These are phyloP conservation scores for Penicillium sp. DNA, from an alignment of 2,329 filamentous ascomycete species.

Conservation along the genomic window DNA sequence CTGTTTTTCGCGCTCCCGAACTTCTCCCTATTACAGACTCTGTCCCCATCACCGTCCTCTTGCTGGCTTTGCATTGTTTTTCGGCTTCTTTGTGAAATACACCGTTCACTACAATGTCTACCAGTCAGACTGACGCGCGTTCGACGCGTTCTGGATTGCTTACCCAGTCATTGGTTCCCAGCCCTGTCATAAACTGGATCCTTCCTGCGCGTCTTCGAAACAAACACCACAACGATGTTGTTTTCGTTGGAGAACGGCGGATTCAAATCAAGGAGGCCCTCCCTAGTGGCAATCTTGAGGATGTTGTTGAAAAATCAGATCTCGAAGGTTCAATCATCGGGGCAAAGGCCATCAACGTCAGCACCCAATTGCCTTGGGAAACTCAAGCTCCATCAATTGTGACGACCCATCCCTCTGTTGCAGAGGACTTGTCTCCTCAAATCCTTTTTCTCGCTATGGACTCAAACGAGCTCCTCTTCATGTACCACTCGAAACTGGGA, in stretches of 20 bases:
- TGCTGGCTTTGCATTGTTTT: not conserved
- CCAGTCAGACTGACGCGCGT: not conserved
- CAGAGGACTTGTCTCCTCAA: slow-evolving; percentile 65
- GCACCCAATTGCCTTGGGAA: slow-evolving; percentile 42
- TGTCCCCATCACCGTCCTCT: not conserved
- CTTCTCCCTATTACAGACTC: not conserved
- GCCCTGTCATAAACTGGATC: slow-evolving; percentile 72
- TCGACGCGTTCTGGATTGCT: slow-evolving; percentile 60
- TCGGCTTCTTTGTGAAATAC: not conserved
- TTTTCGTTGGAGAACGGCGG: slow-evolving; percentile 79
- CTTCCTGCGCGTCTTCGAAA: slow-evolving; percentile 76
- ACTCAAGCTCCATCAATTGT: slow-evolving; percentile 26
- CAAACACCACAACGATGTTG: slow-evolving; percentile 71
- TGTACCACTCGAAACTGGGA: slow-evolving; percentile 60
- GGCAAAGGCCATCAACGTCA: slow-evolving; percentile 69
- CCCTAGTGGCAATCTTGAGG: slow-evolving; percentile 64
- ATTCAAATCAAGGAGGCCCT: slow-evolving; percentile 76
- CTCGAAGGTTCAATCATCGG: slow-evolving; percentile 78
- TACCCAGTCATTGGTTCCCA: slow-evolving; percentile 73
- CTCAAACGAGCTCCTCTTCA: slow-evolving; percentile 70
- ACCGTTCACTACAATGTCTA: not conserved
- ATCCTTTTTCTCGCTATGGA: slow-evolving; percentile 74
- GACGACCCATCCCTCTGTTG: slow-evolving; percentile 6
- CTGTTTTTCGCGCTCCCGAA: not conserved
- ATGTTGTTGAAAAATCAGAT: slow-evolving; percentile 74